These are phyloP conservation scores for Hypericum perforatum DNA, from an alignment of 345 rosid genomes.

Conservation along the genomic window DNA sequence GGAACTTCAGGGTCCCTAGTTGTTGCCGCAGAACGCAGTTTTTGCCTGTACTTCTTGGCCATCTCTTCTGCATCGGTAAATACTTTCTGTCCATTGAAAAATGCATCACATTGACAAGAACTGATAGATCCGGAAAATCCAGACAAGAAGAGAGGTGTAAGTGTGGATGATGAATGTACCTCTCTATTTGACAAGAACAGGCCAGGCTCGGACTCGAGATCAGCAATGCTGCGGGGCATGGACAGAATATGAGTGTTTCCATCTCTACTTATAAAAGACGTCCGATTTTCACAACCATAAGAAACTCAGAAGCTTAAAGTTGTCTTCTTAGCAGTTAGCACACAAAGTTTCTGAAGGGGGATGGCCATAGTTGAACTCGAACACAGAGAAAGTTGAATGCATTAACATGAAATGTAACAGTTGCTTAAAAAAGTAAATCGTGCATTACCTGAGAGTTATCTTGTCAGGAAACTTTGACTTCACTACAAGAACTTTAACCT, in stretches of 20 bases:
- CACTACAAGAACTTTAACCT: conserved; percentile 64
- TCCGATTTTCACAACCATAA: no score
- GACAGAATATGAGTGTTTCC: background rate
- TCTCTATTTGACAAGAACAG: conserved; percentile 60
- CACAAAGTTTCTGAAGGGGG: no score
- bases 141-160: background rate
- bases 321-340: no score
- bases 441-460: conserved; percentile 69
- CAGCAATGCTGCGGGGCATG: conserved; percentile 48
- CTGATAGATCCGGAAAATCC: background rate
- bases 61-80: conserved; percentile 76
- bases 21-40: conserved; percentile 27
- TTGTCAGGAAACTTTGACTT: conserved; percentile 69
- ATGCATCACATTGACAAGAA: conserved; percentile 4
- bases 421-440: background rate
- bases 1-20: conserved; percentile 19
- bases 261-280: no score
- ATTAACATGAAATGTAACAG: background rate
- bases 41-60: conserved; percentile 68
- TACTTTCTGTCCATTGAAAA: conserved; percentile 40
- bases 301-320: no score
- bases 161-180: conserved; percentile 30
- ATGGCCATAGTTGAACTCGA: no score
- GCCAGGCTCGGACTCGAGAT: conserved; percentile 88
- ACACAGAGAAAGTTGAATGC: background rate